These are phyloP conservation scores for Fusarium pininemorale DNA, from an alignment of 2,329 filamentous ascomycete genomes.

Conservation along the genomic window DNA sequence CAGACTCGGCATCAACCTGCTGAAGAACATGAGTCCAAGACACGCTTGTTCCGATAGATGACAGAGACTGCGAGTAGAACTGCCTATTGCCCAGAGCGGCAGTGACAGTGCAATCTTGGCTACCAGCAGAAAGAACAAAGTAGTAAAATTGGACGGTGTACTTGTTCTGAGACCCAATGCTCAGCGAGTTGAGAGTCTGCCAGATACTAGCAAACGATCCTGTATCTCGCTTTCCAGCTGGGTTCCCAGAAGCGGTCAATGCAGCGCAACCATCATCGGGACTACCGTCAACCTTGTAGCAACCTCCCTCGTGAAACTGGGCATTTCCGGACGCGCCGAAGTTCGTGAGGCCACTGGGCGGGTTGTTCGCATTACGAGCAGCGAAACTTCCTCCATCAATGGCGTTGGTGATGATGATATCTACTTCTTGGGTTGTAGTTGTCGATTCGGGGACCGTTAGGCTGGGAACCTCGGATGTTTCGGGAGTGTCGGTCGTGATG, in stretches of 20 bases:
- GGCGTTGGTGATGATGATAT: neutral
- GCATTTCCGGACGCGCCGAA: neutral
- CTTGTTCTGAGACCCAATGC: neutral
- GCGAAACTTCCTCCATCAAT: neutral
- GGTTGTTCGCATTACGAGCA: neutral
- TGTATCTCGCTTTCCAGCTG: neutral
- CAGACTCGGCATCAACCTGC: neutral
- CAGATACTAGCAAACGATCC: neutral
- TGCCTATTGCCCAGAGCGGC: neutral
- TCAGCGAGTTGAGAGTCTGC: neutral
- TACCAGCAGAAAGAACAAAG: neutral
- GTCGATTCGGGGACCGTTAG: accelerated
- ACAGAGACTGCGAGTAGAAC: conserved; percentile 1
- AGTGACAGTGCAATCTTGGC: neutral
- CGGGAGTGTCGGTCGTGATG: neutral
- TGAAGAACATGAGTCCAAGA: conserved; percentile 8
- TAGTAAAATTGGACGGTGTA: conserved; percentile 25
- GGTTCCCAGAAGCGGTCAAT: neutral
- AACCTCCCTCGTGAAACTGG: neutral
- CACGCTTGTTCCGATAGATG: accelerated
- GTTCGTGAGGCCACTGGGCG: neutral
- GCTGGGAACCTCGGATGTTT: neutral
- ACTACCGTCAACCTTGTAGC: conserved; percentile 6
- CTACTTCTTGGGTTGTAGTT: neutral
- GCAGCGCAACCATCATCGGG: conserved; percentile 10